Evolutionary conservation across 208 protist genomes (phyloP).

Genomic region (Plasmodiophora brassicae): DNA sequence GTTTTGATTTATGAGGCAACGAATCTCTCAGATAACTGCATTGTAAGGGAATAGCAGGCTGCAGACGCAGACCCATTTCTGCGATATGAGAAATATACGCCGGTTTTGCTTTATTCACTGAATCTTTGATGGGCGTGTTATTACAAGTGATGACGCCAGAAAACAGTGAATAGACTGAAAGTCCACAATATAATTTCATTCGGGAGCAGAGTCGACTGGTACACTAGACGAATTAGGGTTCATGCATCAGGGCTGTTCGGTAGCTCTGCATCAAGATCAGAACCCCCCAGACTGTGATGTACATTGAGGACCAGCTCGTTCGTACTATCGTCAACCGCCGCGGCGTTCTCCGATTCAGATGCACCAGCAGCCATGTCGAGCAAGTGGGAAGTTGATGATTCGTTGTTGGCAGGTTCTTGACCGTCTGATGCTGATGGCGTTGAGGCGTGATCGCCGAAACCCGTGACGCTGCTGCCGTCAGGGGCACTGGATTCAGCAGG

Average conservation of each 20-base stretch:
- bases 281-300: background rate
- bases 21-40: too few species aligned
- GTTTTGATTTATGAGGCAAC: too few species aligned
- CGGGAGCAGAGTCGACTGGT: too few species aligned
- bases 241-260: background rate
- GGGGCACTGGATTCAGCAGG: background rate
- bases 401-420: background rate
- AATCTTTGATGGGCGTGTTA: background rate
- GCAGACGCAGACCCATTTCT: too few species aligned
- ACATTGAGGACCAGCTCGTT: background rate
- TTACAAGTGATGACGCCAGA: background rate
- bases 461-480: background rate
- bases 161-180: background rate
- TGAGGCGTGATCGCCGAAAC: background rate
- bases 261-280: background rate
- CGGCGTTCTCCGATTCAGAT: background rate
- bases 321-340: background rate
- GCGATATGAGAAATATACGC: background rate
- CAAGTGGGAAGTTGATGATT: background rate
- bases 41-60: too few species aligned
- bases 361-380: background rate
- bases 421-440: background rate
- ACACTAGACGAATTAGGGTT: background rate
- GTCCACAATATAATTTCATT: background rate
- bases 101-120: conserved; percentile 29